phyloP scores from a whole-genome alignment of 2,329 filamentous ascomycete species.

The Claviceps monticola region DNA sequence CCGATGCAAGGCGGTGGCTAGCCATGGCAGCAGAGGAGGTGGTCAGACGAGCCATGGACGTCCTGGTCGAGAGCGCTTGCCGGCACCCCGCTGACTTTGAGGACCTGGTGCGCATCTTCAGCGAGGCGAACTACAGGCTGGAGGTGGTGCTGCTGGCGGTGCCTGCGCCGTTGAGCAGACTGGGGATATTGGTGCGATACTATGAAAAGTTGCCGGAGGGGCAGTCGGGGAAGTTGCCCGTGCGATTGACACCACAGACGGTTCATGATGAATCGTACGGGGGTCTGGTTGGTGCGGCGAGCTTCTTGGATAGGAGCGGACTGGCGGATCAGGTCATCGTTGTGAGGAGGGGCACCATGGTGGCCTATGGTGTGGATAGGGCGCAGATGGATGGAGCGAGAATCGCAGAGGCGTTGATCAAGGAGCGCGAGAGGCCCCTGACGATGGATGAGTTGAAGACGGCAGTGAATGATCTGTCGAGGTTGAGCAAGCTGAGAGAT shows the following conservation, averaged over 20 bases:
- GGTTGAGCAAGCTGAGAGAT: conserved; percentile 11
- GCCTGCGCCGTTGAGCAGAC: conserved; percentile 24
- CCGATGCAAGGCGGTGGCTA: conserved; percentile 31
- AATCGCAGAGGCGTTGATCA: conserved; percentile 12
- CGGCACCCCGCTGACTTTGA: conserved; percentile 28
- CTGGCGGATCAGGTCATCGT: conserved; percentile 24
- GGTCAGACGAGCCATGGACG: conserved; percentile 17
- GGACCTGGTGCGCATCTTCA: conserved; percentile 21
- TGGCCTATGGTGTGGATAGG: conserved; percentile 15
- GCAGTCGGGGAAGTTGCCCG: conserved; percentile 20
- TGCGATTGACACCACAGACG: conserved; percentile 26
- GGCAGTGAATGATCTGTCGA: conserved; percentile 14
- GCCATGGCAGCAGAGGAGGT: conserved; percentile 23
- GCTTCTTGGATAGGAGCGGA: conserved; percentile 20
- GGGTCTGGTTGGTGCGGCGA: conserved; percentile 23
- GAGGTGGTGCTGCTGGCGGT: conserved; percentile 29
- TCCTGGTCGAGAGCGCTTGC: conserved; percentile 31
- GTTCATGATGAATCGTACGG: conserved; percentile 33
- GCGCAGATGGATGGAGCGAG: not conserved
- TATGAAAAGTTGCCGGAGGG: conserved; percentile 22
- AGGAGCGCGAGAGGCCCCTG: conserved; percentile 16
- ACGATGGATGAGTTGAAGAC: conserved; percentile 13
- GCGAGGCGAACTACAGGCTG: conserved; percentile 21
- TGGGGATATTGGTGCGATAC: conserved; percentile 29
- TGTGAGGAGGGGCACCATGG: conserved; percentile 23